Percentiles rank a stretch among this genome's conserved stretches.
Conservation (phyloP, 2,329 filamentous ascomycete species). For the Monosporascus sp. region DNA sequence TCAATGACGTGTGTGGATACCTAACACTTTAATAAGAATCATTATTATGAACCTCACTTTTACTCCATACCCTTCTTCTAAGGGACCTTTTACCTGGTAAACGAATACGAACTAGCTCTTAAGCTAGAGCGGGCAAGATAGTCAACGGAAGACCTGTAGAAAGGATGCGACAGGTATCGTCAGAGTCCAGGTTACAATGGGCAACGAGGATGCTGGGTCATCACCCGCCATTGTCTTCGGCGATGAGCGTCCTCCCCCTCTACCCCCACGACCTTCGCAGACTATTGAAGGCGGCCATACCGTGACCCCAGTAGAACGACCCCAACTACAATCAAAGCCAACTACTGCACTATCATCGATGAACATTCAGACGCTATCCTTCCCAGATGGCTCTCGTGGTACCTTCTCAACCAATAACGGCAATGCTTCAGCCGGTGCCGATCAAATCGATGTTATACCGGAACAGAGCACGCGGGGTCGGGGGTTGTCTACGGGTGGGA, state of each 20-base stretch:
- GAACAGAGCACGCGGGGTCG: slow-evolving; percentile 13
- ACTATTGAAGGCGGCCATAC: slow-evolving; percentile 25
- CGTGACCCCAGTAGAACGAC: slow-evolving; percentile 24
- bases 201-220: slow-evolving; percentile 26
- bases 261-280: slow-evolving; percentile 45
- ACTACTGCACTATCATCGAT: slow-evolving; percentile 82
- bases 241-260: slow-evolving; percentile 47
- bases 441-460: slow-evolving; percentile 27
- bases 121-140: not conserved
- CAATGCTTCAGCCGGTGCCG: slow-evolving; percentile 19
- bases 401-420: slow-evolving; percentile 47
- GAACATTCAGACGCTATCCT: slow-evolving; percentile 72
- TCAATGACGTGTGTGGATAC: not conserved
- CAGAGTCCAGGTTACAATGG: slow-evolving; percentile 17
- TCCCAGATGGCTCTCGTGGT: slow-evolving; percentile 63
- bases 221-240: slow-evolving; percentile 17
- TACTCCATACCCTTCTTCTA: not conserved
- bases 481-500: slow-evolving; percentile 23
- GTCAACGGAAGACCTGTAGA: not conserved
- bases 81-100: no score
- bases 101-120: not conserved
- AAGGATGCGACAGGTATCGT: slow-evolving; percentile 6
- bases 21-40: not conserved
- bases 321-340: slow-evolving; percentile 53
- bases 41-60: not conserved